Conservation (phyloP, 345 rosid species). For the Combretum micranthum region DNA sequence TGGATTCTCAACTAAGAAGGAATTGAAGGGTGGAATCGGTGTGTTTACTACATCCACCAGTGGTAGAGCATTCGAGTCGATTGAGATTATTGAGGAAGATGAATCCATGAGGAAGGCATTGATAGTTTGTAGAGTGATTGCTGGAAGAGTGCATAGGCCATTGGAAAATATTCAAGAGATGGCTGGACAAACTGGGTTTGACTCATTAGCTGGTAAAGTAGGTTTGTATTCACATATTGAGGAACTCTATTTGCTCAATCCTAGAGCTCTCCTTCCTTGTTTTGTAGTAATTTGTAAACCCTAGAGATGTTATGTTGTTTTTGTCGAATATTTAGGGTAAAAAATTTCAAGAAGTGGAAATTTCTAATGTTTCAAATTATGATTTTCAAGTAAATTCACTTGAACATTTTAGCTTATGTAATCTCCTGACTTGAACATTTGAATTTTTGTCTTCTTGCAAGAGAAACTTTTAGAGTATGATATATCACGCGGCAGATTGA, state of each 20-base stretch:
- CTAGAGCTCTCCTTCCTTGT: conserved; percentile 68
- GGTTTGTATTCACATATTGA: conserved; percentile 89
- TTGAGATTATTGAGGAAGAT: conserved; percentile 32
- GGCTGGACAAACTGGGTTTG: conserved; percentile 77
- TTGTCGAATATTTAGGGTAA: conserved; percentile 10
- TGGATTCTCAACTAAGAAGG: conserved; percentile 81
- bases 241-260: conserved; percentile 94
- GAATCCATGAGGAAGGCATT: conserved; percentile 63
- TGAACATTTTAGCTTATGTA: no score
- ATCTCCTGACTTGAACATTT: no score
- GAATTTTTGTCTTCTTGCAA: no score
- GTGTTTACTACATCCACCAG: conserved; percentile 96
- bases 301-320: conserved; percentile 21
- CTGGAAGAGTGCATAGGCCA: conserved; percentile 94
- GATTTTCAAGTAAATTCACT: no score
- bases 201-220: conserved; percentile 93
- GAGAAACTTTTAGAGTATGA: no score
- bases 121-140: conserved; percentile 91
- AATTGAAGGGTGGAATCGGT: conserved; percentile 69
- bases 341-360: no score
- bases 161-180: conserved; percentile 82
- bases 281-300: conserved; percentile 57
- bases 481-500: no score
- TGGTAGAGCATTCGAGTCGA: conserved; percentile 79
- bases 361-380: no score